Percentiles rank a stretch among this genome's conserved stretches.
Evolutionary conservation across 2,329 filamentous ascomycete genomes (phyloP).

Genomic region (Xylaria sp.): DNA sequence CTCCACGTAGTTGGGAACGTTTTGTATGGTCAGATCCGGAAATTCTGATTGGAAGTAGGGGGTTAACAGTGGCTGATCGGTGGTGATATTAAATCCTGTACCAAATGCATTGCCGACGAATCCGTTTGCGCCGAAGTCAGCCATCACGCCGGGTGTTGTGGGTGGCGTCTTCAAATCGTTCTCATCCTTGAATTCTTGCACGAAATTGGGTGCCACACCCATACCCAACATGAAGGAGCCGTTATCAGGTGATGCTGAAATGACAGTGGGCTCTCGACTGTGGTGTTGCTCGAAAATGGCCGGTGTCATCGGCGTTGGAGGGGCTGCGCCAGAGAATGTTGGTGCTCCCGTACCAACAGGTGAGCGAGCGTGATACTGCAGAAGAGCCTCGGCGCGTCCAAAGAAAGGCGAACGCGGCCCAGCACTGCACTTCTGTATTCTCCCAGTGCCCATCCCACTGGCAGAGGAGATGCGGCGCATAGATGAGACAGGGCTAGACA

Average conservation of each 20-base stretch:
- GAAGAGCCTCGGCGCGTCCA: slow-evolving; percentile 58
- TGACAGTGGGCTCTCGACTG: slow-evolving; percentile 55
- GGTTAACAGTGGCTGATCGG: slow-evolving; percentile 63
- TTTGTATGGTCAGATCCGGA: slow-evolving; percentile 54
- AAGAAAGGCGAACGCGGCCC: slow-evolving; percentile 58
- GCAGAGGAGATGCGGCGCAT: slow-evolving; percentile 67
- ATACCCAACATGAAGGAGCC: slow-evolving; percentile 49
- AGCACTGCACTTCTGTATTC: slow-evolving; percentile 56
- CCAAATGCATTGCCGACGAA: slow-evolving; percentile 50
- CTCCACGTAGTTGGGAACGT: slow-evolving; percentile 60
- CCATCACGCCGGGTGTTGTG: slow-evolving; percentile 62
- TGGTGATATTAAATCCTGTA: slow-evolving; percentile 47
- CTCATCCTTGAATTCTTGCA: slow-evolving; percentile 51
- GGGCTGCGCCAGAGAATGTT: slow-evolving; percentile 55
- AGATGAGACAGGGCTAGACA: slow-evolving; percentile 54
- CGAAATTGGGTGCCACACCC: slow-evolving; percentile 38
- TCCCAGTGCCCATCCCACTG: slow-evolving; percentile 55
- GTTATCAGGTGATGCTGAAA: slow-evolving; percentile 55
- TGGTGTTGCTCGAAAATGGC: slow-evolving; percentile 54
- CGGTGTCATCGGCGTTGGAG: slow-evolving; percentile 63
- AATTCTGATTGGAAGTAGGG: slow-evolving; percentile 62
- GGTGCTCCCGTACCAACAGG: slow-evolving; percentile 54
- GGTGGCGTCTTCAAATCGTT: slow-evolving; percentile 64
- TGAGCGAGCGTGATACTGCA: slow-evolving; percentile 57
- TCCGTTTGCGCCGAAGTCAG: slow-evolving; percentile 55